Evolutionary conservation across 169 alveolate species (phyloP).

Genomic region (Toxoplasma gondii): DNA sequence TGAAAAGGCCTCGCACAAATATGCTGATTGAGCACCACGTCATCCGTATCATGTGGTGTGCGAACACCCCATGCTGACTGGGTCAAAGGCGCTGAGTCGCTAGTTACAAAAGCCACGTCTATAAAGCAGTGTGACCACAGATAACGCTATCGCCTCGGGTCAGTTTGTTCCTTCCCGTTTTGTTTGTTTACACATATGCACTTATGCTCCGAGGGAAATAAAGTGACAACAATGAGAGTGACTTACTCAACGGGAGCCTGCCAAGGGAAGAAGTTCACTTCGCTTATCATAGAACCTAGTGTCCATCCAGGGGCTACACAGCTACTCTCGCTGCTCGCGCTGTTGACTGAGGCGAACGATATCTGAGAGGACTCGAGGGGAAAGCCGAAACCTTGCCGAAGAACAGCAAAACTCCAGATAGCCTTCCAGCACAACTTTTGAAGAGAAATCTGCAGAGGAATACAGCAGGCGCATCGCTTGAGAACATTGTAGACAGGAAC

Average conservation of each 20-base stretch:
- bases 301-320: conserved; percentile 54
- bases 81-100: no score
- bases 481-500: background rate
- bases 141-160: background rate
- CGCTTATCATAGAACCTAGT: conserved; percentile 55
- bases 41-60: no score
- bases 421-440: conserved; percentile 63
- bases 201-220: no score
- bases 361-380: conserved; percentile 9
- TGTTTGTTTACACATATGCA: background rate
- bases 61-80: no score
- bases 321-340: background rate
- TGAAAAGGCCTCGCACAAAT: no score
- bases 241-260: conserved; percentile 40
- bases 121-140: no score
- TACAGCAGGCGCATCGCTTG: background rate
- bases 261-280: conserved; percentile 56
- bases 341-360: background rate
- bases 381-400: conserved; percentile 54
- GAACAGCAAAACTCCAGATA: conserved; percentile 45
- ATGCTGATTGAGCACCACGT: background rate
- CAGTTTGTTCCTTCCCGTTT: background rate
- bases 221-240: no score
- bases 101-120: no score
- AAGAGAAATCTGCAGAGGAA: conserved; percentile 26